Conservation (phyloP, 805 yeast genomes). For the Starmerella cellae region DNA sequence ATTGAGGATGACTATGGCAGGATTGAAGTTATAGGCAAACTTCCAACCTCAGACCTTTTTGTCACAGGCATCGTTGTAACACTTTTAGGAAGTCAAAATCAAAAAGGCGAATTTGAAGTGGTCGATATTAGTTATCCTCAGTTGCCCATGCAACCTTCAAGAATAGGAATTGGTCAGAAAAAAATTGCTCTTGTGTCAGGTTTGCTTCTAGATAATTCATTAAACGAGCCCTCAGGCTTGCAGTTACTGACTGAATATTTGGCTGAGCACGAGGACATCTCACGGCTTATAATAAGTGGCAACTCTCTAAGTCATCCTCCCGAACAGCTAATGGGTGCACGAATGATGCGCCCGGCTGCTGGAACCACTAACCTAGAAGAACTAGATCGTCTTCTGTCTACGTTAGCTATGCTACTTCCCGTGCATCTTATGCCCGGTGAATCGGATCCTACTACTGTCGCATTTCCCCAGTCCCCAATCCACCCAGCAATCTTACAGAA, state of each 20-base stretch:
- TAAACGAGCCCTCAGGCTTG: slow-evolving; percentile 23
- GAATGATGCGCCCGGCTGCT: slow-evolving; percentile 16
- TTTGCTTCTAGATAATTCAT: slow-evolving; percentile 38
- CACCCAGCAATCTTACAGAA: slow-evolving; percentile 57
- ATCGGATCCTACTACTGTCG: slow-evolving; percentile 67
- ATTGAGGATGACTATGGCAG: slow-evolving; percentile 91
- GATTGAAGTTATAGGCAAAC: slow-evolving; percentile 51
- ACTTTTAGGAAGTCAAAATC: slow-evolving; percentile 70
- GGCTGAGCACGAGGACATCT: slow-evolving; percentile 40
- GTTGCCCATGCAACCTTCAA: slow-evolving; percentile 3
- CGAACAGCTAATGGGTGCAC: slow-evolving; percentile 17
- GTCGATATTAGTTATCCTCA: slow-evolving; percentile 64
- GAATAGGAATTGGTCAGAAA: background rate
- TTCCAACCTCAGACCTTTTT: slow-evolving; percentile 26
- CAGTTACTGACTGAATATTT: slow-evolving; percentile 57
- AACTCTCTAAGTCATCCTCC: slow-evolving; percentile 37
- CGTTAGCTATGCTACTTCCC: slow-evolving; percentile 47
- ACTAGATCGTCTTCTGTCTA: slow-evolving; percentile 47
- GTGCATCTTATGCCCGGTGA: slow-evolving; percentile 75
- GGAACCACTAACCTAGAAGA: slow-evolving; percentile 16
- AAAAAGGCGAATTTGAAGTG: slow-evolving; percentile 71
- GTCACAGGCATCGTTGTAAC: slow-evolving; percentile 89
- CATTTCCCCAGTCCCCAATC: slow-evolving; percentile 84
- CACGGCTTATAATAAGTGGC: slow-evolving; percentile 59
- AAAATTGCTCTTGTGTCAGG: slow-evolving; percentile 66